A percentile compares a stretch with the other conserved stretches of the same genome.
Conservation (phyloP, 208 protist genomes). For the Acanthamoeba triangularis region DNA sequence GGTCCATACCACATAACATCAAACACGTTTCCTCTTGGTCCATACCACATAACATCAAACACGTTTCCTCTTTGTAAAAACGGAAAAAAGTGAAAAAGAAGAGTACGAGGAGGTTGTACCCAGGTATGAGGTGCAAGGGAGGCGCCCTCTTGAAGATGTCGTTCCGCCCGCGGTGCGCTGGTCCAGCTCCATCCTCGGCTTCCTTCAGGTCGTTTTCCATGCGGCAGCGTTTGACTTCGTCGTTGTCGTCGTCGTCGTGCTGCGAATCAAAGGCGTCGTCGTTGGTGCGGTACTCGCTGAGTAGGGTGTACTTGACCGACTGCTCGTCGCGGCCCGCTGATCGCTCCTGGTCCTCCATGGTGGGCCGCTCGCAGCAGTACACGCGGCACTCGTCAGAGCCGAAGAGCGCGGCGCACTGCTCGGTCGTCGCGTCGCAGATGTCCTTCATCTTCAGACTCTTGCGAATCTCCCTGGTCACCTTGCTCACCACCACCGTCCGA, state of each 20-base stretch:
- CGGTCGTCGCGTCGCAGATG: neutral
- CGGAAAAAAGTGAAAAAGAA: no score
- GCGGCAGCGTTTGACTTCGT: no score
- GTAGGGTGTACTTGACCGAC: neutral
- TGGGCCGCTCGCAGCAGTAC: neutral
- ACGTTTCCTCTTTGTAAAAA: no score
- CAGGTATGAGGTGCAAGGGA: neutral
- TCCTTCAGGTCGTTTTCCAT: neutral
- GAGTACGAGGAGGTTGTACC: no score
- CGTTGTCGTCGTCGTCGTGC: neutral
- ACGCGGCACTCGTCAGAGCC: neutral
- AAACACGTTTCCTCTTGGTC: no score
- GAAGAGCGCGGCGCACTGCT: neutral
- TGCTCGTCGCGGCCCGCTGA: neutral
- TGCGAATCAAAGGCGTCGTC: neutral
- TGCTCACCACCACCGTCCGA: neutral
- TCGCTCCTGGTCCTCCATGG: neutral
- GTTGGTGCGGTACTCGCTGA: neutral
- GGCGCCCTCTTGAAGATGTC: neutral
- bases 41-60: no score
- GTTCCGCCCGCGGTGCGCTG: neutral
- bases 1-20: no score
- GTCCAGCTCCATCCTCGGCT: neutral
- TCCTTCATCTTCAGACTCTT: neutral
- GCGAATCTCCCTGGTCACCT: neutral